Conservation (phyloP, 257 asterid genomes). For the Leptodermis oblonga region DNA sequence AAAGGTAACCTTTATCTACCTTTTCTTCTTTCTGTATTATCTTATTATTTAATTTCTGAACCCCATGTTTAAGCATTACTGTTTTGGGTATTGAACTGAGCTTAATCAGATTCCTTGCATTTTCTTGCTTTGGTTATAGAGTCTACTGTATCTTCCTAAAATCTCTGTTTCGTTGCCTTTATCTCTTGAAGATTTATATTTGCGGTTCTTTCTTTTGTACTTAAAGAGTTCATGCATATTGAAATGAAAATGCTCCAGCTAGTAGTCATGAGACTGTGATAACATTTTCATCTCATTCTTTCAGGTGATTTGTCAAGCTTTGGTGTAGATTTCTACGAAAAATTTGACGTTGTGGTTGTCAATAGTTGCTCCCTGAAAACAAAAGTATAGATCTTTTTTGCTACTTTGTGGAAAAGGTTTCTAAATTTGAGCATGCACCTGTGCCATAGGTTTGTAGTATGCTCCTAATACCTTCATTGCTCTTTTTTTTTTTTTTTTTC, state of each 20-base stretch:
- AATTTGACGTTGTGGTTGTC: slow-evolving; percentile 38
- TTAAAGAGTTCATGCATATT: background rate
- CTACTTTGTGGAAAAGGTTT: background rate
- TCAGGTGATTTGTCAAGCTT: slow-evolving; percentile 42
- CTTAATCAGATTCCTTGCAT: background rate
- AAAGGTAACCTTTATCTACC: slow-evolving; percentile 43
- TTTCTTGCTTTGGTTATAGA: background rate
- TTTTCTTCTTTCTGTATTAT: background rate
- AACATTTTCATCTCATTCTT: slow-evolving; percentile 7
- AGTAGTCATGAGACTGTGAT: background rate
- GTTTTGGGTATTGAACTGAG: background rate
- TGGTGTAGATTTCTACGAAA: slow-evolving; percentile 34
- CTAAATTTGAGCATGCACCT: background rate
- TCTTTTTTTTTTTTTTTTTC: too few species aligned
- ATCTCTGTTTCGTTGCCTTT: background rate
- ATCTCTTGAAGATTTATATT: background rate
- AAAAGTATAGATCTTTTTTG: slow-evolving; percentile 25
- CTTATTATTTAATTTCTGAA: background rate
- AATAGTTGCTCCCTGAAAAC: slow-evolving; percentile 33
- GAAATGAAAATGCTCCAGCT: too few species aligned
- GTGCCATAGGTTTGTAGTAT: background rate
- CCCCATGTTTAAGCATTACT: too few species aligned
- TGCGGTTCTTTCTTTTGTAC: background rate
- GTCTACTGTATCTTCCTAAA: too few species aligned
- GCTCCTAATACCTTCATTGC: slow-evolving; percentile 9